Percentiles rank a stretch among this genome's conserved stretches.
Conservation (phyloP, 1,284 basidiomycete species). For the Termitomyces sp. region DNA sequence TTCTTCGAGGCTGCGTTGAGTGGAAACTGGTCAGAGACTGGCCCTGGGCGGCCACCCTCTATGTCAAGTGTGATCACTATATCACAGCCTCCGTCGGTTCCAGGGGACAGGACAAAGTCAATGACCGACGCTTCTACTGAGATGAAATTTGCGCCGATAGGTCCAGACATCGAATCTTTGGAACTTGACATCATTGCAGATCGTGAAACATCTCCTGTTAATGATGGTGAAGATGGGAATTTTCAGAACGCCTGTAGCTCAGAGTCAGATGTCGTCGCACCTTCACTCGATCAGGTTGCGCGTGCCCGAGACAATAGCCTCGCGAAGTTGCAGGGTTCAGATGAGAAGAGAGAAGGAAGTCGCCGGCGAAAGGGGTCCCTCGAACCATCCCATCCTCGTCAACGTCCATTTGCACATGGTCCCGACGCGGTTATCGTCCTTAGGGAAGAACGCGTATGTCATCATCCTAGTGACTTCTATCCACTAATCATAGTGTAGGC, state of each 20-base stretch:
- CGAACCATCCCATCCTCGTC: slow-evolving; percentile 23
- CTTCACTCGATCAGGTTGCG: slow-evolving; percentile 24
- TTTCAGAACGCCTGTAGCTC: slow-evolving; percentile 26
- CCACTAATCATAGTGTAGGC: slow-evolving; percentile 39
- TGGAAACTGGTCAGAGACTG: slow-evolving; percentile 73
- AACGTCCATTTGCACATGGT: slow-evolving; percentile 38
- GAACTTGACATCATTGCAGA: slow-evolving; percentile 39
- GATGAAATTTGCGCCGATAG: slow-evolving; percentile 54
- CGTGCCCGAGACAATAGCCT: slow-evolving; percentile 39
- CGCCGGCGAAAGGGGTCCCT: slow-evolving; percentile 12
- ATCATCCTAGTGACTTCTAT: background rate
- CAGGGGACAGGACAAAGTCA: slow-evolving; percentile 37
- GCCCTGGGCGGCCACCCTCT: slow-evolving; percentile 55
- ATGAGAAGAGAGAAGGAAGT: slow-evolving; percentile 7
- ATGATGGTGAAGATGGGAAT: slow-evolving; percentile 26
- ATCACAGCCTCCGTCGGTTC: slow-evolving; percentile 60
- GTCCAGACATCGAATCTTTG: slow-evolving; percentile 44
- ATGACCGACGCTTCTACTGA: slow-evolving; percentile 39
- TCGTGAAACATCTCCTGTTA: slow-evolving; percentile 20
- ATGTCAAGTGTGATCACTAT: slow-evolving; percentile 80
- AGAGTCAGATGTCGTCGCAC: slow-evolving; percentile 22
- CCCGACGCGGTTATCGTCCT: slow-evolving; percentile 77
- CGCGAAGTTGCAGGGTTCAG: slow-evolving; percentile 37
- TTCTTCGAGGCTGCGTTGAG: slow-evolving; percentile 83
- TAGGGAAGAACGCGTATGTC: slow-evolving; percentile 70